Percentiles rank a stretch among this genome's conserved stretches.
These are phyloP conservation scores for Neoscytalidium dimidiatum DNA, from an alignment of 2,329 filamentous ascomycete species.

Conservation along the genomic window DNA sequence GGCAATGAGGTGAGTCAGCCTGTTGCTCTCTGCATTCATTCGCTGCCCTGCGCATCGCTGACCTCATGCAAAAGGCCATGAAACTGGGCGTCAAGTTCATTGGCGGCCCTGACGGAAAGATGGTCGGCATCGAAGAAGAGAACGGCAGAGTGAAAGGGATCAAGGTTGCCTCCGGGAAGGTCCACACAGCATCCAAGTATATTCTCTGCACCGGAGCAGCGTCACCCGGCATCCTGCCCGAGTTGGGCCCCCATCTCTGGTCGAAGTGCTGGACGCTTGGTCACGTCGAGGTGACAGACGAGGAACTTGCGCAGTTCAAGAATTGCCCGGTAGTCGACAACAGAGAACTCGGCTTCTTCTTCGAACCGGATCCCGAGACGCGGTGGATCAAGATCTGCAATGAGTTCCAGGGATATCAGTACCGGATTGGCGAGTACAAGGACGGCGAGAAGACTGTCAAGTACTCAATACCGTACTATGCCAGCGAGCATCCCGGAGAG, in stretches of 20 bases:
- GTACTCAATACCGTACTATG: conserved; percentile 18
- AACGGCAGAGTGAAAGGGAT: conserved; percentile 18
- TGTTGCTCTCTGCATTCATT: conserved; percentile 24
- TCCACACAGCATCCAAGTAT: conserved; percentile 22
- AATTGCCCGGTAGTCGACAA: conserved; percentile 28
- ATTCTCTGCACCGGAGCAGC: conserved; percentile 23
- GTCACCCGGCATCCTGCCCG: conserved; percentile 21
- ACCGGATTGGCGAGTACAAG: background rate
- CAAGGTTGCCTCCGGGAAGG: conserved; percentile 20
- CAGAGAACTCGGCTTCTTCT: conserved; percentile 25
- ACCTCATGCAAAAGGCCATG: conserved; percentile 12
- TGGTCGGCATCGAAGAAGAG: conserved; percentile 20
- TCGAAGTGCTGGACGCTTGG: conserved; percentile 29
- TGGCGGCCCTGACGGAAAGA: conserved; percentile 22
- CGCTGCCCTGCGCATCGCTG: background rate
- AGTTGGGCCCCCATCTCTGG: conserved; percentile 26
- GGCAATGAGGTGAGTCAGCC: conserved; percentile 25
- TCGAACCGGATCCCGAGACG: conserved; percentile 15
- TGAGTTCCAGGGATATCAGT: conserved; percentile 20
- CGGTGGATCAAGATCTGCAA: conserved; percentile 18
- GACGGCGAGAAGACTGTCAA: background rate
- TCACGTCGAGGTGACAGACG: conserved; percentile 30
- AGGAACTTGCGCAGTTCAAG: conserved; percentile 30
- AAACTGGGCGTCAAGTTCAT: conserved; percentile 22
- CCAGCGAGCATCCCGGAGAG: conserved; percentile 18